Base-by-base conservation (phyloP, 2,329 filamentous ascomycete genomes). In the Pestalotiopsis sp. region DNA sequence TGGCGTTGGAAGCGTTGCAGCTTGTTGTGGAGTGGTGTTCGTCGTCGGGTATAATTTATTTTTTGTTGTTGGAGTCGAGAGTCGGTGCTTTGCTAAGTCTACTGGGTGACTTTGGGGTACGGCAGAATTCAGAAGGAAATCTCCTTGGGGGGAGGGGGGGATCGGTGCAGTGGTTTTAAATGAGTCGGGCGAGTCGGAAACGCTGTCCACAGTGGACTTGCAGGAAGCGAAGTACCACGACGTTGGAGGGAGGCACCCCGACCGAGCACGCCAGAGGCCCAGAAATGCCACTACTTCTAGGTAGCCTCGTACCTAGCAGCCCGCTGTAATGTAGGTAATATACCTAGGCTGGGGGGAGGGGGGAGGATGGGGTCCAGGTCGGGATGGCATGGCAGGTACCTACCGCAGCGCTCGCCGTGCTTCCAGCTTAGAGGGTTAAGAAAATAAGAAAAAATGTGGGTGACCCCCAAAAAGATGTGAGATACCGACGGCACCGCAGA, bases 101-200 rank as follows among this genome's bases (percentile, higher is more conserved):
- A 61, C 58, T 39, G 66, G 66, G 68, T 45, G 58, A 74, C 72
- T 69, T 70, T 72, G 68, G 71, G 74, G 68, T 68, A 70, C 68
- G 71, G 61, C 74, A 77, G 73, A 75, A 73, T 70, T 77, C 75
- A 72, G 70, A 70, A 70, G 73, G 74, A 73, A 77, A 73, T 74
- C 70, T 71, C 70, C 74, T 74, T 72, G 72, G 75, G 75, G 72
- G 72, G 71, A 73, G 72, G 71, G 76, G 75, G 77, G 76, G 77
- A 76, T 77, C 73, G 74, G 72, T 75, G 74, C 72, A 76, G 73
- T 75, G 76, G 72, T 76, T 78, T 77, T 78, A 79, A 78, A 79
- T 77, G 75, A 76, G 72, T 73, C 72, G 72, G 73, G 73, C 73
- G 72, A 72, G 74, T 75, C 74, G 73, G 73, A 70, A 73, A 73